A percentile compares a stretch with the other conserved stretches of the same genome.
Evolutionary conservation across 257 asterid species (phyloP).

Genomic region (Gentiana straminea): DNA sequence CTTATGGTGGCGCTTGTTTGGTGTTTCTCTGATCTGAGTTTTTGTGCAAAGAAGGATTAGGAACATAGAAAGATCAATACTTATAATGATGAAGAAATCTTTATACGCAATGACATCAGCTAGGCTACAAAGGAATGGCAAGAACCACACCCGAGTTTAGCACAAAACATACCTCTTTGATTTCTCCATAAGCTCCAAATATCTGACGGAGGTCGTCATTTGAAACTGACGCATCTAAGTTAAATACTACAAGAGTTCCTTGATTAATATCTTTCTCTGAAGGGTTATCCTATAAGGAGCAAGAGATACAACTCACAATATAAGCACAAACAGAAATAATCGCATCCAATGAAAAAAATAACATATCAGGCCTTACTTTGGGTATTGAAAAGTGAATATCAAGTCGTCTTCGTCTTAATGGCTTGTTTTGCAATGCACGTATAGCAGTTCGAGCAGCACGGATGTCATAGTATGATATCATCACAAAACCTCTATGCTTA

Average conservation of each 20-base stretch:
- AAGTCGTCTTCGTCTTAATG: constrained; percentile 81
- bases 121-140: neutral
- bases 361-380: constrained; percentile 36
- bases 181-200: constrained; percentile 94
- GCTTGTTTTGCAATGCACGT: constrained; percentile 81
- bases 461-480: constrained; percentile 98
- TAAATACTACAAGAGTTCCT: constrained; percentile 93
- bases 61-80: constrained; percentile 3
- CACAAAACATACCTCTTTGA: constrained; percentile 68
- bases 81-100: neutral
- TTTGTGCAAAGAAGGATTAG: constrained; percentile 12
- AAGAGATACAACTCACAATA: constrained; percentile 2
- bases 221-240: constrained; percentile 89
- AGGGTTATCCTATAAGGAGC: constrained; percentile 69
- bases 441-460: constrained; percentile 94
- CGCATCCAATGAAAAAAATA: neutral
- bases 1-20: constrained; percentile 89
- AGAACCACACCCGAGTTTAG: constrained; percentile 2
- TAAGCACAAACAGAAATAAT: neutral
- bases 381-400: constrained; percentile 98
- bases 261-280: constrained; percentile 93
- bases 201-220: constrained; percentile 89
- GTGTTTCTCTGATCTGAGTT: constrained; percentile 84
- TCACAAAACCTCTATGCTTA: constrained; percentile 97
- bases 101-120: too few relatives aligned